Conservation (phyloP, 2,329 filamentous ascomycete species). For the Penicillium sp. region DNA sequence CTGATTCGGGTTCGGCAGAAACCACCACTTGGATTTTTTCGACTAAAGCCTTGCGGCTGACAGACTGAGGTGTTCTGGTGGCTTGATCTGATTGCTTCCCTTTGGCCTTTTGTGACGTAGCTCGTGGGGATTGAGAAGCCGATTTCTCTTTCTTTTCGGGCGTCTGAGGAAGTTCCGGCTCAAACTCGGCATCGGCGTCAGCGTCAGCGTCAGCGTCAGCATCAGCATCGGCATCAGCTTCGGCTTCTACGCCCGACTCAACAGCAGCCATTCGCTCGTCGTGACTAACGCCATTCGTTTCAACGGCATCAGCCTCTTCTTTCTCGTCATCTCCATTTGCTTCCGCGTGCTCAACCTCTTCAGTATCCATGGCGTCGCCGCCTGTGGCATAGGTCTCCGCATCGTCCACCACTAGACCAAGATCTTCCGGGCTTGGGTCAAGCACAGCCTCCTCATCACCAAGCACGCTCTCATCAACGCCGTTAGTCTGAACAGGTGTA, state of each 20-base stretch:
- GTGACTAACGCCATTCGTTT: conserved; percentile 23
- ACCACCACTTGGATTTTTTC: conserved; percentile 35
- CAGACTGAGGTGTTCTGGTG: conserved; percentile 24
- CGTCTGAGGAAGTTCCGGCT: conserved; percentile 15
- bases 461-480: conserved; percentile 20
- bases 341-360: conserved; percentile 1
- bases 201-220: background rate
- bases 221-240: conserved; percentile 1
- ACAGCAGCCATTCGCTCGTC: conserved; percentile 9
- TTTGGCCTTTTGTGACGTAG: conserved; percentile 20
- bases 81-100: conserved; percentile 18
- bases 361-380: conserved; percentile 8
- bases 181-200: background rate
- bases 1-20: conserved; percentile 30
- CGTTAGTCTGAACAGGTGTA: conserved; percentile 30
- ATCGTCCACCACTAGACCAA: conserved; percentile 12
- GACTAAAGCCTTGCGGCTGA: conserved; percentile 28
- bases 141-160: conserved; percentile 22
- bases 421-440: conserved; percentile 20
- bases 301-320: conserved; percentile 1
- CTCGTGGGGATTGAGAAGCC: conserved; percentile 23
- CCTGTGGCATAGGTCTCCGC: background rate
- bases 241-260: background rate
- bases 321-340: conserved; percentile 16
- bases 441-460: conserved; percentile 19